Base-by-base conservation (phyloP, 2,329 filamentous ascomycete species). In the Decorospora gaudefroyi region DNA sequence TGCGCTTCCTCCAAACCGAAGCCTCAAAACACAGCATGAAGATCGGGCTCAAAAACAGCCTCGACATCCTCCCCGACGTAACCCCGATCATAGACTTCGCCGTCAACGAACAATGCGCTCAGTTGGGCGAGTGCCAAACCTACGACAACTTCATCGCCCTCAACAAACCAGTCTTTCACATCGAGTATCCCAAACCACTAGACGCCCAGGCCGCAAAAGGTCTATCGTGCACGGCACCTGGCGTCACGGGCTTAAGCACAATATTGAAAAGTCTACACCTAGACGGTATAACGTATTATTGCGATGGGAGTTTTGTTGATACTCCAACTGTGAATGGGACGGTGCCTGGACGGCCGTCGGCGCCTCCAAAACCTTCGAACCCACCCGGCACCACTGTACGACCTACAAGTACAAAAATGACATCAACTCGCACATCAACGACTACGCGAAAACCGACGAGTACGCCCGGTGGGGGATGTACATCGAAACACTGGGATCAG, bases 251-350 rank as follows among this genome's bases (percentile, higher is more conserved):
- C 1, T 85, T 86, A 61, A 85, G 81, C 48, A 85, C 79, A 4
- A 73, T 86, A 7, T 74, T 87, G 46, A 87, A 87, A 72, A 79
- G 80, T 54, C 78, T 84, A 74, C 63, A 78, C 27, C 67, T 87
- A 35, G 77, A 84, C 47, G 78, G 78, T 1, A 83, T 78, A 75
- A 76, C 82, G 4, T 66, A 81, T 61, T 80, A 77, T 51, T 86
- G 83, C 33, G 60, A 67, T 52, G 62, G 63, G 0, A 56, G 53
- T 23, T 37, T 46, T 37, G 62, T 58, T n/a, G 51, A 64, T 36
- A 68, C 65, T 6, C 59, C 63, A 2, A 61, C 61, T 6, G 53
- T 60, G n/a, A 56, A 56, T 9, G 59, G 59, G 5, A 51, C 54
- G 9, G 33, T 40, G 10, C 59, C 54, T 6, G 44, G 50, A 2